Percentiles rank a stretch among this genome's conserved stretches.
Conservation (phyloP, 2,329 filamentous ascomycete genomes). For the Aspergillus latus region DNA sequence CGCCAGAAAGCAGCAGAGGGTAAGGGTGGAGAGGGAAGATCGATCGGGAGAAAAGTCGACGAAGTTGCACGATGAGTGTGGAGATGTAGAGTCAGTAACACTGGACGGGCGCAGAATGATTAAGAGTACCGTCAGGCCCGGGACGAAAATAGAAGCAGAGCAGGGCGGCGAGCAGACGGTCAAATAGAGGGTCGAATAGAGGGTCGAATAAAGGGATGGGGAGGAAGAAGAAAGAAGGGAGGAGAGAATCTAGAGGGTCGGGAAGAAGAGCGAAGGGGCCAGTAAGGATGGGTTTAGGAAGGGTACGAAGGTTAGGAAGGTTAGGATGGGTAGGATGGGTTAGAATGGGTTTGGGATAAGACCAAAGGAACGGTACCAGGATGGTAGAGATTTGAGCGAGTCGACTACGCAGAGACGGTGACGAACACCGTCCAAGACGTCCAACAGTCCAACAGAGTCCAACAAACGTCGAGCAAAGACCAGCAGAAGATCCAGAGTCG, state of each 20-base stretch:
- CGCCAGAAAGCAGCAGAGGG: neutral
- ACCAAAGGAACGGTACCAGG: neutral
- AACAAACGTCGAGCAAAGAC: neutral
- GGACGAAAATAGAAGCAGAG: conserved; percentile 13
- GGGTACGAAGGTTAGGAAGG: no score
- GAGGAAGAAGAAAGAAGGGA: conserved; percentile 1
- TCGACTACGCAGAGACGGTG: no score
- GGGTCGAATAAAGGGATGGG: neutral
- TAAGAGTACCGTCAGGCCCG: neutral
- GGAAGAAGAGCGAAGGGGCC: neutral
- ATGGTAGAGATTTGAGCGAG: no score
- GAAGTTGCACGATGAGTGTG: conserved; percentile 21
- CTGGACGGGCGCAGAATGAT: neutral
- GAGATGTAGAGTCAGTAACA: neutral
- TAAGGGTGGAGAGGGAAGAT: conserved; percentile 20
- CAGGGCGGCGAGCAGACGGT: neutral
- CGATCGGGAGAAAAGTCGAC: conserved; percentile 18
- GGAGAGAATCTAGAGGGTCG: neutral
- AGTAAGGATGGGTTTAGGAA: neutral
- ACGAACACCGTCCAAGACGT: no score
- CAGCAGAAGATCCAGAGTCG: no score
- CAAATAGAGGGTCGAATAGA: conserved; percentile 1
- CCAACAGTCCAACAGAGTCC: no score
- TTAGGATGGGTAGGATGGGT: no score
- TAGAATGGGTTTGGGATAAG: neutral